phyloP scores from a whole-genome alignment of 306 rosid genomes.

The Leucaena leucocephala region DNA sequence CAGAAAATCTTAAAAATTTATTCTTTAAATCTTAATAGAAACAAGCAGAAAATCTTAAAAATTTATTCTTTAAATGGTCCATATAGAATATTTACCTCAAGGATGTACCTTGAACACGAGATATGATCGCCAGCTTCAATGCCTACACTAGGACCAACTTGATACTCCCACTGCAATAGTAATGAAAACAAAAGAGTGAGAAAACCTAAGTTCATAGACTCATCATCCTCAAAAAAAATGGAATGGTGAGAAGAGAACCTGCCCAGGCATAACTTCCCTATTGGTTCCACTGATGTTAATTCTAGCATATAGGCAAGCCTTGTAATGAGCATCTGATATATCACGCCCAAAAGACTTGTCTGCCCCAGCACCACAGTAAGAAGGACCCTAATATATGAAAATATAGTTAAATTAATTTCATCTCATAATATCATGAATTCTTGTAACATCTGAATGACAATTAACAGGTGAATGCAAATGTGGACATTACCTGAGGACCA shows the following conservation, averaged over 20 bases:
- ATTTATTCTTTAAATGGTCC: slow-evolving; percentile 27
- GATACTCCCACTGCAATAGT: slow-evolving; percentile 91
- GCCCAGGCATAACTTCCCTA: slow-evolving; percentile 99
- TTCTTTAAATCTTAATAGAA: slow-evolving; percentile 30
- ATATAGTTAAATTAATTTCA: slow-evolving; percentile 2
- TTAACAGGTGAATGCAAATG: neutral
- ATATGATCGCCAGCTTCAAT: slow-evolving; percentile 95
- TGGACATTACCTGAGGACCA: slow-evolving; percentile 86
- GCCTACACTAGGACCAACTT: slow-evolving; percentile 99
- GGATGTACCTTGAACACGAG: slow-evolving; percentile 91
- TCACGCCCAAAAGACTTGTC: slow-evolving; percentile 99
- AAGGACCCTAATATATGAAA: slow-evolving; percentile 75
- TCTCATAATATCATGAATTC: slow-evolving; percentile 14
- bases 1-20: slow-evolving; percentile 36
- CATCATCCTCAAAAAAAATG: slow-evolving; percentile 30
- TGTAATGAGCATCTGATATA: slow-evolving; percentile 98
- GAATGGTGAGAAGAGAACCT: slow-evolving; percentile 58
- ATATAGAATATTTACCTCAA: slow-evolving; percentile 69
- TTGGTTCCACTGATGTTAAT: slow-evolving; percentile 97
- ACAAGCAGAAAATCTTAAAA: slow-evolving; percentile 20
- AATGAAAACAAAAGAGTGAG: slow-evolving; percentile 27
- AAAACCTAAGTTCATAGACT: slow-evolving; percentile 31
- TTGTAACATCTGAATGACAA: slow-evolving; percentile 30
- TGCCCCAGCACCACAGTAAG: slow-evolving; percentile 91
- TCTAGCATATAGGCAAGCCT: slow-evolving; percentile 98